Evolutionary conservation across 768 basidiomycete species (phyloP), one percentile per base, ranked within the genome.

Genomic region (Tulasnella sp.): DNA sequence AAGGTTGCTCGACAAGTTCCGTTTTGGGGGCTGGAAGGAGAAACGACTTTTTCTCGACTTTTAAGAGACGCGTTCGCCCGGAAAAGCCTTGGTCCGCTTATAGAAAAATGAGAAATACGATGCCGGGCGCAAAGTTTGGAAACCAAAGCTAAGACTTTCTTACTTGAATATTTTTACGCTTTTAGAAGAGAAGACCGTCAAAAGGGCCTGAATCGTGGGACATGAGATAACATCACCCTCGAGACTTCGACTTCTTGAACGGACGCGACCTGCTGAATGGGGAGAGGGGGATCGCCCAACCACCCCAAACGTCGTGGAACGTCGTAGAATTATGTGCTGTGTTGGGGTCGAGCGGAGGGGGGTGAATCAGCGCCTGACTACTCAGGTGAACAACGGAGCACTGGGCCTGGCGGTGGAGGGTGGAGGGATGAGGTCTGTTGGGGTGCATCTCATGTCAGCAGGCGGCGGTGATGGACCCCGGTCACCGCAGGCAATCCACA

Each of bases 401-500:
- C 11, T 35, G 29, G 61, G 29, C 32, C 3, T 4, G 7, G 61
- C 32, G 61, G 61, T 67, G 61, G 61, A 67, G 61, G 61, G 32
- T 51, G 51, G 51, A 51, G 51, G 51, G 6, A 13, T 7, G 51
- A 23, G 20, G 51, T 7, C 23, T n/a, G 51, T 51, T 20, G 51
- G 61, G 61, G 61, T 35, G 61, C 29, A 67, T 67, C 61, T 67
- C 29, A 67, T 67, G 61, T 67, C 61, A 67, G 61, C 61, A 67
- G 26, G 61, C 61, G 61, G 26, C 61, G 61, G 61, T 3, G 32
- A 35, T 26, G 61, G 61, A 67, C 61, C 61, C 61, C 61, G 61
- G 61, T 0, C 61, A 67, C 73, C 73, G 46, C 73, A 35, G 44
- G 51, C 26, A 74, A n/a, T 55, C 39, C 46, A 55, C 73, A 74